These are phyloP conservation scores for Blumeria hordei DNA, from an alignment of 2,329 filamentous ascomycete genomes.

Conservation along the genomic window DNA sequence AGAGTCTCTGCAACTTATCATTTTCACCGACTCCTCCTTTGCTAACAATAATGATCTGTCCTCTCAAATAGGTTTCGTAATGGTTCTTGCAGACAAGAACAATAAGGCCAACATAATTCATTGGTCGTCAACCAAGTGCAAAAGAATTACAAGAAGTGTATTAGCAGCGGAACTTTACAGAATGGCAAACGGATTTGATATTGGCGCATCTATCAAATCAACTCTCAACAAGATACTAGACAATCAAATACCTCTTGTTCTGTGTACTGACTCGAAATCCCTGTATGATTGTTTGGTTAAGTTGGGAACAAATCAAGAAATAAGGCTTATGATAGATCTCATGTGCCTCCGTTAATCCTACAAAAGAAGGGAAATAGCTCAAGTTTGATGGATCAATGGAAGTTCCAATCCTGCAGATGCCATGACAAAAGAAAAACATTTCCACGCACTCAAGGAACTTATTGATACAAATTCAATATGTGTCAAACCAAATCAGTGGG, in stretches of 20 bases:
- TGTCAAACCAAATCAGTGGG: background rate
- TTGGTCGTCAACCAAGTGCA: conserved; percentile 1
- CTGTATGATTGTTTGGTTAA: background rate
- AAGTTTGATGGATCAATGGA: conserved; percentile 1
- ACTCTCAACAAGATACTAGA: background rate
- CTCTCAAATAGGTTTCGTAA: conserved; percentile 1
- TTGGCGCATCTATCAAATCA: background rate
- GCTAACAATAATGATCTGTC: conserved; percentile 1
- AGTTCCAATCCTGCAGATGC: background rate
- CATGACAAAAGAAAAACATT: background rate
- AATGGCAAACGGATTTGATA: background rate
- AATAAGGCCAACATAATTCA: background rate
- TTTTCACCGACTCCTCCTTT: background rate
- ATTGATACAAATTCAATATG: background rate
- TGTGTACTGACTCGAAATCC: background rate
- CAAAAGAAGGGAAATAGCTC: background rate
- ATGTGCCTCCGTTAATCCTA: conserved; percentile 1
- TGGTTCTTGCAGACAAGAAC: background rate
- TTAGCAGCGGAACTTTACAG: background rate
- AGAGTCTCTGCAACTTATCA: background rate
- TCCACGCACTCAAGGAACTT: background rate
- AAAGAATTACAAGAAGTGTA: background rate
- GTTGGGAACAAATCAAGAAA: conserved; percentile 3
- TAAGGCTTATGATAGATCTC: conserved; percentile 2
- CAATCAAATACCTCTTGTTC: background rate